phyloP scores from a whole-genome alignment of 768 basidiomycete genomes.

The Paxillus involutus region DNA sequence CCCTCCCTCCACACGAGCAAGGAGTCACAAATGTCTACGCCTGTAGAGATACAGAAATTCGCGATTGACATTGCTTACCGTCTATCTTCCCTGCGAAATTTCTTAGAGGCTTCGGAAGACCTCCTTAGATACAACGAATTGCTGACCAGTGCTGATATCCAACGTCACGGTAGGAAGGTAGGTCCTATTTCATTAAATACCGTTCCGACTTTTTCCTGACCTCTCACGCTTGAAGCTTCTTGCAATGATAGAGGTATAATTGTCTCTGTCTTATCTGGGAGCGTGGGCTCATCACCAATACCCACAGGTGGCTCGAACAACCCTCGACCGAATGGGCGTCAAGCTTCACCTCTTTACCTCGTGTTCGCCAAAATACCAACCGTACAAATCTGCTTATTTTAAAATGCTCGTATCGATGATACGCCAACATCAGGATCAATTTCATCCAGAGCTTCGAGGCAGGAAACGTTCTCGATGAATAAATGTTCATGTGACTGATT shows the following conservation, averaged over 20 bases:
- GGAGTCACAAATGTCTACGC: conserved; percentile 9
- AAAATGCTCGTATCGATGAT: conserved; percentile 43
- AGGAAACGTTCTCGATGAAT: conserved; percentile 1
- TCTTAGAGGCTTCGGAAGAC: conserved; percentile 29
- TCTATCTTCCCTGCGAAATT: conserved; percentile 29
- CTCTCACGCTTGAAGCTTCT: conserved; percentile 39
- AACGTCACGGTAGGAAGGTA: conserved; percentile 29
- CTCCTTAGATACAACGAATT: conserved; percentile 19
- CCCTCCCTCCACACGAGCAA: conserved; percentile 17
- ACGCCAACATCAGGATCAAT: conserved; percentile 32
- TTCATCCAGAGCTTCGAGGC: conserved; percentile 28
- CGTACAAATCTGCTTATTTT: conserved; percentile 50
- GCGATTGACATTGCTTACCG: conserved; percentile 29
- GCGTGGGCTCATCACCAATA: neutral
- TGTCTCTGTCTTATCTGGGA: conserved; percentile 4
- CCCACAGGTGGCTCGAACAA: conserved; percentile 45
- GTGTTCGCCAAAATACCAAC: conserved; percentile 39
- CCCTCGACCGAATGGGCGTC: conserved; percentile 42
- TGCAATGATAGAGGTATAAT: conserved; percentile 49
- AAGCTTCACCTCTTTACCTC: conserved; percentile 45
- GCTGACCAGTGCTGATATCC: conserved; percentile 20
- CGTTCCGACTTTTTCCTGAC: conserved; percentile 4
- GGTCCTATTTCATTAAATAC: neutral
- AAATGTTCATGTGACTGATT: conserved; percentile 4
- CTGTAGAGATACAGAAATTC: conserved; percentile 22